These are phyloP conservation scores for Streptanthus diversifolius DNA, from an alignment of 345 rosid genomes.

Conservation along the genomic window DNA sequence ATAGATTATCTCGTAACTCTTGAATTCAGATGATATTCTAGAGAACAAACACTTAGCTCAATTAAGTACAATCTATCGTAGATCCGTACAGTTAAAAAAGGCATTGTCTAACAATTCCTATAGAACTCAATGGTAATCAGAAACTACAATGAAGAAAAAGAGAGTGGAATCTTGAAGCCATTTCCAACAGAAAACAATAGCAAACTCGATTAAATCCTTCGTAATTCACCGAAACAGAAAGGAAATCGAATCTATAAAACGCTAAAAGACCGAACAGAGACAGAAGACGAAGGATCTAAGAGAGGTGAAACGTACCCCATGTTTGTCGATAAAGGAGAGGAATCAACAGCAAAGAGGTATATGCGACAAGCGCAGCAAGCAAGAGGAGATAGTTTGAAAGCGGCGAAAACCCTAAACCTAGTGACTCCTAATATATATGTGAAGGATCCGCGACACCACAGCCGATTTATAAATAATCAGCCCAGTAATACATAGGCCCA, in stretches of 20 bases:
- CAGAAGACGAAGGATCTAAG: background rate
- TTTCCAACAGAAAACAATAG: background rate
- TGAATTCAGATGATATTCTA: too few relatives aligned
- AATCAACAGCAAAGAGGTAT: conserved; percentile 3
- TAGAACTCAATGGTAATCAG: background rate
- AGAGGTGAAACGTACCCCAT: conserved; percentile 27
- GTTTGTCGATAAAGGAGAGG: conserved; percentile 23
- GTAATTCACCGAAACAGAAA: background rate
- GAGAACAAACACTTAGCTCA: background rate
- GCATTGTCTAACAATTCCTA: background rate
- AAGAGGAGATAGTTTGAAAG: background rate
- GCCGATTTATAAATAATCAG: background rate
- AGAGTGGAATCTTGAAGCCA: background rate
- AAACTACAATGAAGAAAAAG: background rate
- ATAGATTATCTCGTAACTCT: background rate
- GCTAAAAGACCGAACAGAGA: background rate
- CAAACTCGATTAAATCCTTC: background rate
- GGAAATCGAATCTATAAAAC: background rate
- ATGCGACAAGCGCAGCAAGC: background rate
- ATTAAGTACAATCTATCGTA: background rate
- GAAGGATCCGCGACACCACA: background rate
- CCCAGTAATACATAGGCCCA: conserved; percentile 8
- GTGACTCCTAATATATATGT: conserved; percentile 10
- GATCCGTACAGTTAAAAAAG: background rate
- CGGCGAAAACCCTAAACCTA: conserved; percentile 33